Conservation (phyloP, 768 basidiomycete species). For the Calocybe gangraenosa region DNA sequence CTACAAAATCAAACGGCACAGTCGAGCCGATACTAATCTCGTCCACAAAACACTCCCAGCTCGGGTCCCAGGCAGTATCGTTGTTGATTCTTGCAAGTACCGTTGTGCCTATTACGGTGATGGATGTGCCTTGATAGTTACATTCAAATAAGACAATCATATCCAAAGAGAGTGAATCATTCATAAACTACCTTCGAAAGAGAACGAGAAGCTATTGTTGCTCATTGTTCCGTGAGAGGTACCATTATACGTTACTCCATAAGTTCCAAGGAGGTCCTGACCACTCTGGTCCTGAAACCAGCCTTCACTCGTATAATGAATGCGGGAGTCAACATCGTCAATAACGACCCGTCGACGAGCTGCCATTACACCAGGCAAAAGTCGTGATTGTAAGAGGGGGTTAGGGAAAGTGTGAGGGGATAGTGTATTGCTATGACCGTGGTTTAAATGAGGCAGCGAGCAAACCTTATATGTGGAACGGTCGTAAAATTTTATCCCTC, state of each 20-base stretch:
- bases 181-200: slow-evolving; percentile 23
- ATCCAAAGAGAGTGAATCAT: neutral
- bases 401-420: too few species aligned
- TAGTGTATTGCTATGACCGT: too few species aligned
- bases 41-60: slow-evolving; percentile 25
- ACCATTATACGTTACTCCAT: slow-evolving; percentile 25
- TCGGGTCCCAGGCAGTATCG: slow-evolving; percentile 15
- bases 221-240: slow-evolving; percentile 26
- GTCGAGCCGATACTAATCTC: slow-evolving; percentile 13
- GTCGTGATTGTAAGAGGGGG: too few species aligned
- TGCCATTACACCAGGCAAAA: too few species aligned
- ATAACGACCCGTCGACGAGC: slow-evolving; percentile 21
- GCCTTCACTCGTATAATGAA: slow-evolving; percentile 23
- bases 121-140: slow-evolving; percentile 8
- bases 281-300: slow-evolving; percentile 27
- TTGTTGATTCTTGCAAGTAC: slow-evolving; percentile 9
- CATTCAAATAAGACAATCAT: neutral
- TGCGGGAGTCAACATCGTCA: slow-evolving; percentile 28
- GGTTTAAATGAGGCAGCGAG: too few species aligned
- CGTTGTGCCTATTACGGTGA: slow-evolving; percentile 19
- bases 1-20: slow-evolving; percentile 5
- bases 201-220: slow-evolving; percentile 23
- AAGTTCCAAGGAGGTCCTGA: slow-evolving; percentile 25
- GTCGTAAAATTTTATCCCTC: too few species aligned
- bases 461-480: too few species aligned